phyloP scores from a whole-genome alignment of 495 filamentous ascomycete genomes.

The Penicillium roqueforti region DNA sequence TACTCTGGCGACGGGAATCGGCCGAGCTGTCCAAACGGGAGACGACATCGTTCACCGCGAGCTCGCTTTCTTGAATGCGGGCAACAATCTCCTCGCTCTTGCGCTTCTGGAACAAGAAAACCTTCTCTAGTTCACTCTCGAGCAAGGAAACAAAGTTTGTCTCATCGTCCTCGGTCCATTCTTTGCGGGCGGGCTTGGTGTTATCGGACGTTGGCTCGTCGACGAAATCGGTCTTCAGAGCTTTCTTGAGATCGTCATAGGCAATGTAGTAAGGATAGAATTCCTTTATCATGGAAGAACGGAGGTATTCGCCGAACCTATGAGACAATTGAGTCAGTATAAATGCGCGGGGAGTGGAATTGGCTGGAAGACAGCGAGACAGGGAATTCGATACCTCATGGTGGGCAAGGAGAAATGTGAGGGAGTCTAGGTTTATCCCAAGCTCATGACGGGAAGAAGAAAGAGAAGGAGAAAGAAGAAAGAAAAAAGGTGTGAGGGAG shows the following conservation, averaged over 20 bases:
- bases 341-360: not conserved
- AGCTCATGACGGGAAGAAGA: conserved; percentile 19
- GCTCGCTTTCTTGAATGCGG: conserved; percentile 78
- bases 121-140: conserved; percentile 90
- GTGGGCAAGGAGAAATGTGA: conserved; percentile 12
- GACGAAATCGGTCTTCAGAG: conserved; percentile 71
- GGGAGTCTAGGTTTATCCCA: conserved; percentile 1
- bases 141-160: conserved; percentile 79
- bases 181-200: conserved; percentile 52
- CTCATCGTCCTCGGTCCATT: conserved; percentile 93
- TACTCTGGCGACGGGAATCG: conserved; percentile 21
- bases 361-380: not conserved
- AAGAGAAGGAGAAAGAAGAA: conserved; percentile 6
- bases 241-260: conserved; percentile 88
- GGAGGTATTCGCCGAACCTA: conserved; percentile 97
- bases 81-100: conserved; percentile 92
- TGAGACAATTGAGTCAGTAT: conserved; percentile 32
- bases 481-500: not conserved
- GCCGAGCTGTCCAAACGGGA: conserved; percentile 53
- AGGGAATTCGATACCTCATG: conserved; percentile 25
- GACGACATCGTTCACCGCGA: conserved; percentile 85
- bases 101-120: conserved; percentile 92
- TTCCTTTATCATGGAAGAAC: conserved; percentile 87
- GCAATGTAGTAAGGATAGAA: conserved; percentile 97
- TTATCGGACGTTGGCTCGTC: conserved; percentile 50